Evolutionary conservation across 345 rosid species (phyloP), one percentile per base, ranked within the genome.

Genomic region (Citrus mangshanensis): DNA sequence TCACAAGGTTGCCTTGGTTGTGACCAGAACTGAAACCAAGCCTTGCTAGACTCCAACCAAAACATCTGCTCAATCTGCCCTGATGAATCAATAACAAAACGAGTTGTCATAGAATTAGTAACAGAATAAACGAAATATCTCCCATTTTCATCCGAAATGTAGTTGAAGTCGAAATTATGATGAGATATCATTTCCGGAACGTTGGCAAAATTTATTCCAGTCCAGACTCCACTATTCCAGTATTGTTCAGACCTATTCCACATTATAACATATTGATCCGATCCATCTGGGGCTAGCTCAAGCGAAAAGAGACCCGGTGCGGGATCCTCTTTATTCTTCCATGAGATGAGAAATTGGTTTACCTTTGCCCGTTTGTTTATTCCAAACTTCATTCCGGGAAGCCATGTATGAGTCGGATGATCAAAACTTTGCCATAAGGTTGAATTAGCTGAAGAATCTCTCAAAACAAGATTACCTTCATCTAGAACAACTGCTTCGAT

Each of bases 211-310:
- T 79, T 80, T 65, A 80, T 82, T 13, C 67, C 69, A 63, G 91
- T 85, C 98, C 97, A 93, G 8, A 79, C 4, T 62, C 98, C 97
- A 79, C 95, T 92, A 4, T 79, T 82, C 97, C 97, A 91, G 73
- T 77, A 93, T 30, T 3, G n/a, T 3, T 21, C 66, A 7, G 97
- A 73, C 72, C 66, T 51, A 54, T 95, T 93, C 95, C 95, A 85
- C 16, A 75, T 56, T 51, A 89, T 85, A n/a, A 66, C 74, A 83
- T 93, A 93, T 73, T 87, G 86, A 46, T 88, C 89, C 59, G 84
- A 82, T 37, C 84, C 87, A 49, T 76, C 75, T 2, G 89, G 92
- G 55, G 87, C 86, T 6, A 91, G 82, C 87, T 86, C 89, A 6
- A 93, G 88, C 58, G 98, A 89, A 85, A 87, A 95, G 63, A 87